Evolutionary conservation across 2,329 filamentous ascomycete species (phyloP), one percentile per base, ranked within the genome.

Genomic region (Keithomyces neogunnii): DNA sequence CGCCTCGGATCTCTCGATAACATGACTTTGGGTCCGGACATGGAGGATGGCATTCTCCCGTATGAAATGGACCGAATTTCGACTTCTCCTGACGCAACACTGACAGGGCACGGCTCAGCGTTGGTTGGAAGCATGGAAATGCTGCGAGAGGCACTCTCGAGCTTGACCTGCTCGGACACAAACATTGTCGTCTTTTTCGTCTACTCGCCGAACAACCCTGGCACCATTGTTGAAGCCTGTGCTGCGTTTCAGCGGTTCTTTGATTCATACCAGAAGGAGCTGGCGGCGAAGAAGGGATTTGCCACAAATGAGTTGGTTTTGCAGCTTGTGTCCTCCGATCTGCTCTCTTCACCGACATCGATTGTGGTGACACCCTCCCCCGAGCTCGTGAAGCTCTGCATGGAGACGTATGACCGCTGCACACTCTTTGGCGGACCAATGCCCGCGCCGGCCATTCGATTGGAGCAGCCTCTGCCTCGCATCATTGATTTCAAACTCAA

Each of bases 331-430:
- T 85, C 89, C 0, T 74, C 84, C 13, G 78, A 81, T 51, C 72
- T 83, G n/a, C 67, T 93, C 7, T 81, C 84, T 6, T 85, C 82
- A 1, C 73, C 81, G 3, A 77, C 78, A 1, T 75, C 76, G 2
- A 68, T 90, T 11, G 77, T 84, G 1, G 74, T 87, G n/a, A 78
- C 83, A 1, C 73, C 79, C 2, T 78, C 81, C 0, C 64, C 69
- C 4, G 82, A 84, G 11, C 80, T 86, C 58, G 70, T 73, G 44
- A 78, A 72, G 51, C 71, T 91, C 13, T 86, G 85, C 19, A 74
- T 89, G 53, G 86, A 92, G 65, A 80, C 86, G 2, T 93, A 92
- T 59, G 86, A 90, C 62, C 82, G 88, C 5, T 90, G 87, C 60
- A 79, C 78, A 9, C 64, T 78, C 30, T 79, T 80, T 47, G 71